These are phyloP conservation scores for Pelagomonas calceolata DNA, from an alignment of 108 stramenopile species.

Conservation along the genomic window DNA sequence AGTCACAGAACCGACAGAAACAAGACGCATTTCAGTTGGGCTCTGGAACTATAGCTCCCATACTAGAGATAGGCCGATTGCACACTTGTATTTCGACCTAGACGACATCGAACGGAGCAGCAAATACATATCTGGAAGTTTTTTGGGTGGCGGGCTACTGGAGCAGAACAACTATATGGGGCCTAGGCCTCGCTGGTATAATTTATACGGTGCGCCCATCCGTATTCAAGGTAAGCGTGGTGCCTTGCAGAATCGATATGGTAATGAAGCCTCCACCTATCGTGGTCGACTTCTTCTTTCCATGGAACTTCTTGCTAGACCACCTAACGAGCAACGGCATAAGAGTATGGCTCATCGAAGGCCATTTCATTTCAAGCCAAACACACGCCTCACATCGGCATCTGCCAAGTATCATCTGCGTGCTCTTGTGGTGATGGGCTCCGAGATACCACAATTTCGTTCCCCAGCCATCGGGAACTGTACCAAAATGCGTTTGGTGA, in stretches of 20 bases:
- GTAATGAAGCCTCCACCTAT: constrained; percentile 16
- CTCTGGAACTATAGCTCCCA: constrained; percentile 29
- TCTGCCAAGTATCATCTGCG: constrained; percentile 11
- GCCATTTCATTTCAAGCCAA: neutral
- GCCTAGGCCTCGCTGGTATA: constrained; percentile 18
- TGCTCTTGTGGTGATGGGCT: constrained; percentile 20
- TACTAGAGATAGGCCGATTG: too few species aligned
- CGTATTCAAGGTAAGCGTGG: too few species aligned
- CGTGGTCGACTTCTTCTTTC: constrained; percentile 18
- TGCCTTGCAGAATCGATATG: constrained; percentile 7
- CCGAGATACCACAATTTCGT: constrained; percentile 18
- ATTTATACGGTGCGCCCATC: constrained; percentile 19
- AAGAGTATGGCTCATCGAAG: neutral
- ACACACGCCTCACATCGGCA: neutral
- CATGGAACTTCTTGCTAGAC: constrained; percentile 1
- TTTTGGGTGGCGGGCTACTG: neutral
- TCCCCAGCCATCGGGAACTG: neutral
- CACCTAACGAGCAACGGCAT: constrained; percentile 11
- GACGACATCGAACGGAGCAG: too few species aligned
- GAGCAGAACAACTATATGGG: neutral
- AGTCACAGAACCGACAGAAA: constrained; percentile 19
- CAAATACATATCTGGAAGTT: too few species aligned
- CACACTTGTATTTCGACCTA: too few species aligned
- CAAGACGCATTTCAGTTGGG: constrained; percentile 3
- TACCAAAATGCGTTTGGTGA: constrained; percentile 17